Base-by-base conservation (phyloP, 176 grass and related monocot genomes). In the Elymus sibiricus region DNA sequence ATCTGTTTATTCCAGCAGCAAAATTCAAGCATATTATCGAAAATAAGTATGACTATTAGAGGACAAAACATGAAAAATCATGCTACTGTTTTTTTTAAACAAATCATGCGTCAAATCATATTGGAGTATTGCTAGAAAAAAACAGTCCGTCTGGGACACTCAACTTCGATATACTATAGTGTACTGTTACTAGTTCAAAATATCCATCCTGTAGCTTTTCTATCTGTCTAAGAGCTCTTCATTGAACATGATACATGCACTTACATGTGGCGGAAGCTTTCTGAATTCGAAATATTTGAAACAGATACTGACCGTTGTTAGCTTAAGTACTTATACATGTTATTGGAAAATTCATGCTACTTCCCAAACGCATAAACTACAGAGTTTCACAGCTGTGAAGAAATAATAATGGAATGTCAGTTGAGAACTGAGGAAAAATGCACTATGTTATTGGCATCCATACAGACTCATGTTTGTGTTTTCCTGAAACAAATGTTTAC, bases 1-100 rank as follows among this genome's bases (percentile, higher is more conserved):
- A 95, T 21, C 93, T 98, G 69, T 5, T 16, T 22, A 27, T 24
- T 6, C 8, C 64, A 69, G 79, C 42, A 81, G 27, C 6, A 68
- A 49, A 49, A 68, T 4, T 17, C 61, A 28, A 38, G 13, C 39
- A 77, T 55, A 70, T 37, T 5, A 55, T 56, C 0, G 35, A 9
- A 68, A 49, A 53, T 2, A 34, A n/a, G 3, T 47, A 82, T 9
- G 3, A 11, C 17, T 55, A 69, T 82, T 17, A 37, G 68, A 74
- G 44, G 35, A 44, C 21, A 56, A 26, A 34, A 38, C 29, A 55
- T 38, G 8, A 65, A 51, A 82, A 61, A 29, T n/a, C 21, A n/a
- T 24, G 22, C 58, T 25, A 11, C 59, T 62, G 59, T 19, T 53
- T 19, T 53, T 53, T 19, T 53, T 19, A 3, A 29, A 29, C 29